Evolutionary conservation across 2,329 filamentous ascomycete genomes (phyloP).

Genomic region (Aspergillus arachidicola): DNA sequence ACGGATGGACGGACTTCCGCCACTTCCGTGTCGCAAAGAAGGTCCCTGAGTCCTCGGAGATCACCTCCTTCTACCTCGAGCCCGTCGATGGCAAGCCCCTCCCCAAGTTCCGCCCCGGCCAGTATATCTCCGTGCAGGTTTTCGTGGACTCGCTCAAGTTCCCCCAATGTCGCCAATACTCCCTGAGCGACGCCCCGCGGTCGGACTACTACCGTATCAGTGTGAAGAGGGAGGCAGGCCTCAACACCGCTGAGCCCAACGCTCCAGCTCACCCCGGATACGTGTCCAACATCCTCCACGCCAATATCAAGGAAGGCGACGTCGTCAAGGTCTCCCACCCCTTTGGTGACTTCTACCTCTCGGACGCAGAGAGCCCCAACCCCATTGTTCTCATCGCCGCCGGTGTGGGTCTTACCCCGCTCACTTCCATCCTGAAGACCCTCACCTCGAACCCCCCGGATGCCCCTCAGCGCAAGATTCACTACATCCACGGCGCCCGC

Average conservation of each 20-base stretch:
- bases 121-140: conserved; percentile 69
- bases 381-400: conserved; percentile 65
- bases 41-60: conserved; percentile 66
- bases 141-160: conserved; percentile 62
- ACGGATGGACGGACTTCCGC: conserved; percentile 68
- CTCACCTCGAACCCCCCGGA: conserved; percentile 44
- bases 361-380: conserved; percentile 41
- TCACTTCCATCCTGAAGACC: conserved; percentile 63
- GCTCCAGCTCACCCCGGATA: conserved; percentile 61
- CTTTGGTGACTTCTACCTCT: conserved; percentile 60
- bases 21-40: conserved; percentile 68
- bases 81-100: conserved; percentile 65
- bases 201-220: conserved; percentile 69
- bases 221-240: conserved; percentile 67
- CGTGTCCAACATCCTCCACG: conserved; percentile 71
- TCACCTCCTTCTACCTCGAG: conserved; percentile 70
- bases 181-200: conserved; percentile 66
- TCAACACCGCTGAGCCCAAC: conserved; percentile 48
- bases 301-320: conserved; percentile 63
- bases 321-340: conserved; percentile 68
- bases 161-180: conserved; percentile 71
- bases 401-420: conserved; percentile 62
- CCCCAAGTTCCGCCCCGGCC: conserved; percentile 67
- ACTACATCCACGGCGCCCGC: conserved; percentile 63
- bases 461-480: conserved; percentile 52